Base-by-base conservation (phyloP, 208 protist species). In the Wallacemonas rigidus region DNA sequence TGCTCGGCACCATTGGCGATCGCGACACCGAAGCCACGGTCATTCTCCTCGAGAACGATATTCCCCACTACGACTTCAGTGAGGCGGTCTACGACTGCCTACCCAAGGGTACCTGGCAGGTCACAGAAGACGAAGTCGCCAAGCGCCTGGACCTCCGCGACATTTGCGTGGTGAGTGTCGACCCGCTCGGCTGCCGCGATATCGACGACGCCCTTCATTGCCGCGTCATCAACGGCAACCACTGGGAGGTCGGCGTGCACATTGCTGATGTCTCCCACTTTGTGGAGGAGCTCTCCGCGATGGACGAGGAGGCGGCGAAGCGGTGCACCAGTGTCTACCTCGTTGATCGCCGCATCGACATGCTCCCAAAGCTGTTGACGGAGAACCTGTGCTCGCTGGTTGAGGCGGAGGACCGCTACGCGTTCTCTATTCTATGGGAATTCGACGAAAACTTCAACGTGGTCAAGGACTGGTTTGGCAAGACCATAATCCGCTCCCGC, bases 251-350 rank as follows among this genome's bases (percentile, higher is more conserved):
- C 26, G 98, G 98, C 60, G 98, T 99, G 60, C 97, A 99, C 80
- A 99, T 99, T 75, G 98, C 98, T 12, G 98, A 99, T 78, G 98
- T 99, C 0, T 92, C 97, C 3, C 85, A 98, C 82, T 99, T 99
- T 85, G 76, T 99, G 5, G 76, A 86, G 17, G 93, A 98, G 64
- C 81, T 88, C 36, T 93, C 95, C 1, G 55, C 92, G 6, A 91
- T 99, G 71, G 98, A 99, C 75, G 79, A 92, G 36, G 98, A 99
- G 75, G 95, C 98, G 1, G 71, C 79, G 1, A 95, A 97, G 63
- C 85, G 98, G 51, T 92, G 92, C 58, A 99, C 97, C 1, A 98
- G 97, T 44, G 92, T 98, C 38, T 99, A 99, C 73, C 77, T 99
- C 36, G 93, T 98, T 9, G 96, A 99, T 70, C 81, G 93, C 48